A percentile compares a stretch with the other conserved stretches of the same genome.
Evolutionary conservation across 2,329 filamentous ascomycete genomes (phyloP).

Genomic region (Cladosporium colombiae): DNA sequence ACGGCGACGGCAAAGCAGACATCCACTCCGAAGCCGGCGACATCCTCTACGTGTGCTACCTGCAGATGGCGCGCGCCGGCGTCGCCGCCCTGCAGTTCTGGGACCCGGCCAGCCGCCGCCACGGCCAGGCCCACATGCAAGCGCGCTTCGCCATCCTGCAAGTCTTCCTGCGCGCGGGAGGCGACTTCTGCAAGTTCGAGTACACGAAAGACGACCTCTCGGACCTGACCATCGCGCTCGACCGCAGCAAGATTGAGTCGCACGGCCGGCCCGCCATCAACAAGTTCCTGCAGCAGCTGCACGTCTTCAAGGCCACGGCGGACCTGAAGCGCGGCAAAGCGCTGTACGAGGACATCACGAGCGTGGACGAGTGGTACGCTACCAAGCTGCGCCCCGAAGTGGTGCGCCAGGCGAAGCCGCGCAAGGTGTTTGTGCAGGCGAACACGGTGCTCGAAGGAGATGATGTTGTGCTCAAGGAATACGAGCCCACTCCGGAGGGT

Average conservation of each 20-base stretch:
- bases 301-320: constrained; percentile 89
- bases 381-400: constrained; percentile 75
- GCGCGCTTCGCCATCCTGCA: constrained; percentile 85
- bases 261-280: constrained; percentile 82
- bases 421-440: constrained; percentile 90
- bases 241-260: constrained; percentile 82
- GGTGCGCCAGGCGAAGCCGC: constrained; percentile 74
- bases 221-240: constrained; percentile 78
- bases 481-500: constrained; percentile 76
- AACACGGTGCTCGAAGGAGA: constrained; percentile 73
- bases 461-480: constrained; percentile 77
- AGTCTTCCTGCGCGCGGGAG: constrained; percentile 82
- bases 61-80: constrained; percentile 93
- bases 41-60: constrained; percentile 83
- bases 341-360: constrained; percentile 82
- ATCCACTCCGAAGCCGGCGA: constrained; percentile 78
- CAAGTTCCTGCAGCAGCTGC: constrained; percentile 84
- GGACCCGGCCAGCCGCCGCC: constrained; percentile 72
- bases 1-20: constrained; percentile 73
- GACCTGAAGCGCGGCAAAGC: constrained; percentile 75
- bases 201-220: constrained; percentile 69
- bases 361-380: constrained; percentile 83
- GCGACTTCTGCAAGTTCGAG: constrained; percentile 81
- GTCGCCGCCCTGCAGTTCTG: constrained; percentile 87
- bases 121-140: constrained; percentile 69